Percentiles rank a stretch among this genome's conserved stretches.
Conservation (phyloP, 2,329 filamentous ascomycete species). For the Diatrype stigma region DNA sequence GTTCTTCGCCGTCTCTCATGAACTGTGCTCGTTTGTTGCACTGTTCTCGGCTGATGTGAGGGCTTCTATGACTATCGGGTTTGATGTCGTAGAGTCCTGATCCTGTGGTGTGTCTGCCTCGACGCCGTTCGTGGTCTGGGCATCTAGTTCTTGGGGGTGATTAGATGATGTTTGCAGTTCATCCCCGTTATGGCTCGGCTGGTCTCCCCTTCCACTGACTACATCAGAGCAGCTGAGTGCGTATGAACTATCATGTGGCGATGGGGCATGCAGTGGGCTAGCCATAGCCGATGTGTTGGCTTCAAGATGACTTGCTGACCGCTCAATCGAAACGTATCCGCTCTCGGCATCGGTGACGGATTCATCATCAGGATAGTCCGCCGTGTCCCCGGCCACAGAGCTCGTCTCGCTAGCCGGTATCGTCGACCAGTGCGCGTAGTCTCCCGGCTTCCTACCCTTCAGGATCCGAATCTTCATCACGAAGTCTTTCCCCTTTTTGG, state of each 20-base stretch:
- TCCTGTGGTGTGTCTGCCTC: neutral
- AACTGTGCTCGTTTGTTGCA: neutral
- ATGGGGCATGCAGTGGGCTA: neutral
- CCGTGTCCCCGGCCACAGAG: slow-evolving; percentile 20
- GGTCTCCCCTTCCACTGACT: neutral
- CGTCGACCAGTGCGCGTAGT: slow-evolving; percentile 24
- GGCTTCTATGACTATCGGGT: neutral
- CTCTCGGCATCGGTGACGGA: slow-evolving; percentile 8
- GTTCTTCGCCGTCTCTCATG: neutral
- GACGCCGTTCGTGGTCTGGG: neutral
- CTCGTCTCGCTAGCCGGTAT: slow-evolving; percentile 15
- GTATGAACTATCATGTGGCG: neutral
- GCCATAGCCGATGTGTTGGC: neutral
- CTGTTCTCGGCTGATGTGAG: neutral
- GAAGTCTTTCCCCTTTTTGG: slow-evolving; percentile 37
- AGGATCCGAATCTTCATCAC: slow-evolving; percentile 45
- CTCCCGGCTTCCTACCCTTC: slow-evolving; percentile 45
- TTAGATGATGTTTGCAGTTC: neutral
- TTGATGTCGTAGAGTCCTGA: neutral
- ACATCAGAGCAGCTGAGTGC: neutral
- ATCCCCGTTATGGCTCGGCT: neutral
- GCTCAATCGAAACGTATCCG: neutral
- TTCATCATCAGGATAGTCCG: neutral
- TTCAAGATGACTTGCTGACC: neutral
- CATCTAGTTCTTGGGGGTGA: too few relatives aligned